A percentile compares a stretch with the other conserved stretches of the same genome.
These are phyloP conservation scores for Citrus glauca DNA, from an alignment of 345 rosid species.

Conservation along the genomic window DNA sequence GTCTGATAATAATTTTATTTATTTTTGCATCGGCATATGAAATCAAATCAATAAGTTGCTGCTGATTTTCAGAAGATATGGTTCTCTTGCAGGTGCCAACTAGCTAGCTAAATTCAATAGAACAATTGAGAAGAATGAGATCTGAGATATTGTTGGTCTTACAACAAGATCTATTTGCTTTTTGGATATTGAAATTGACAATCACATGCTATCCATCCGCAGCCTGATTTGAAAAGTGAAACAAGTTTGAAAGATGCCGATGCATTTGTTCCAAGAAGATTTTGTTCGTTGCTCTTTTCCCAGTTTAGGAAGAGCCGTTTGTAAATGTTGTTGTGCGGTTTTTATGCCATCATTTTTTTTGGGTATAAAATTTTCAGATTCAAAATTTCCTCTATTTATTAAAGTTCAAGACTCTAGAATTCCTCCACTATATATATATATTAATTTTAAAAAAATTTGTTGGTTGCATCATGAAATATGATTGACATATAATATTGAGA, in stretches of 20 bases:
- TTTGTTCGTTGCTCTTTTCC: not conserved
- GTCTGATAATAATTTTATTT: not conserved
- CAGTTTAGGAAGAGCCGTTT: not conserved
- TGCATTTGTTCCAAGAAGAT: not conserved
- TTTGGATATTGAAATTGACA: not conserved
- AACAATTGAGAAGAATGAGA: not conserved
- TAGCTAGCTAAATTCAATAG: not conserved
- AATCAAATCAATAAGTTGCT: not conserved
- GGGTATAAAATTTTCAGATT: not conserved
- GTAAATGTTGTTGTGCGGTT: slow-evolving; percentile 2
- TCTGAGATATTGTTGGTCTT: not conserved
- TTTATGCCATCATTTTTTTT: not conserved
- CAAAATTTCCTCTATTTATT: not conserved
- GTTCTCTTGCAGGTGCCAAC: not conserved
- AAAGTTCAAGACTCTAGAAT: not conserved
- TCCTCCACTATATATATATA: no score
- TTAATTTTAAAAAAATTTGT: no score
- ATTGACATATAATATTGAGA: no score
- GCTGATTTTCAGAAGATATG: not conserved
- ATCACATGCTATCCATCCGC: not conserved
- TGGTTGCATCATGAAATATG: no score
- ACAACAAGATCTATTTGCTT: not conserved
- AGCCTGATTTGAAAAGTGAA: not conserved
- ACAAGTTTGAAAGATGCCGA: not conserved
- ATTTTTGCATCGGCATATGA: not conserved